Conservation (phyloP, 2,329 filamentous ascomycete species). For the Penicillium glabrum region DNA sequence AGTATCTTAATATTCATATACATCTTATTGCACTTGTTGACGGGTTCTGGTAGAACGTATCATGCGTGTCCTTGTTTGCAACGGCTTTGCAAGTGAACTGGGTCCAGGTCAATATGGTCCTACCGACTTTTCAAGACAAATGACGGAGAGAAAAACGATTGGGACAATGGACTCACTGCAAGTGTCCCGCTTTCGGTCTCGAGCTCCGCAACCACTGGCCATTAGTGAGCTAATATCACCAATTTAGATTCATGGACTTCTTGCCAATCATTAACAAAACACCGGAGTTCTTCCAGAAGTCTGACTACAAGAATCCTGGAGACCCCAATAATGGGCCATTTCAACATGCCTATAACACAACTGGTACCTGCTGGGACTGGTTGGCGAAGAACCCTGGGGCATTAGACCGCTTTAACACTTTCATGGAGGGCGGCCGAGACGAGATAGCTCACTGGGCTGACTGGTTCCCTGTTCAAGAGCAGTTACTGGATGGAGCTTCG, state of each 20-base stretch:
- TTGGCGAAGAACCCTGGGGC: not conserved
- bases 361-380: not conserved
- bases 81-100: constrained; percentile 16
- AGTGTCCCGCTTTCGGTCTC: not conserved
- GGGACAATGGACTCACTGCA: constrained; percentile 15
- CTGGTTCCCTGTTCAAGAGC: not conserved
- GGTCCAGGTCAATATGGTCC: constrained; percentile 14
- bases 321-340: constrained; percentile 14
- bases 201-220: not conserved
- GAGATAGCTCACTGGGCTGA: not conserved
- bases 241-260: constrained; percentile 5
- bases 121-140: constrained; percentile 16
- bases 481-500: not conserved
- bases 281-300: constrained; percentile 15
- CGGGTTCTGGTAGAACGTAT: constrained; percentile 16
- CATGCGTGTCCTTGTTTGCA: constrained; percentile 20
- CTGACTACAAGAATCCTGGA: constrained; percentile 15
- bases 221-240: not conserved
- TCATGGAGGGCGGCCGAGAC: not conserved
- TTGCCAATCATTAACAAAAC: constrained; percentile 17
- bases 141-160: constrained; percentile 17
- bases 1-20: not conserved
- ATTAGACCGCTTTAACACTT: not conserved
- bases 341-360: constrained; percentile 11
- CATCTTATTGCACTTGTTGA: not conserved